Base-by-base conservation (phyloP, 1,284 basidiomycete genomes). In the Amylostereum chailletii region DNA sequence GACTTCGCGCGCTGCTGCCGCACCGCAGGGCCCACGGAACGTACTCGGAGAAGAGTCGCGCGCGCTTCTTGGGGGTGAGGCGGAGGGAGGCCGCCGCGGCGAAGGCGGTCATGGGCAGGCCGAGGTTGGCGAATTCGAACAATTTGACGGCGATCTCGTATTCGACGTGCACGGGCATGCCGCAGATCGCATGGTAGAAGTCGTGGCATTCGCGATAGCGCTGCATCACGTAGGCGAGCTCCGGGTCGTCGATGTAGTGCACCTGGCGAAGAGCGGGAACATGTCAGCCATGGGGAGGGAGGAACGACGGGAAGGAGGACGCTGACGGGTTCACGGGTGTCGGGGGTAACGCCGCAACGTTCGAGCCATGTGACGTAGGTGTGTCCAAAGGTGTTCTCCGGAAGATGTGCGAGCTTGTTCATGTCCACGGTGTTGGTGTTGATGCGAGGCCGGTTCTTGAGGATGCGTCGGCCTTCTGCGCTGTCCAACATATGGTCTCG, bases 151-250 rank as follows among this genome's bases (percentile, higher is more conserved):
- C 89, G n/a, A 98, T 79, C 67, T 99, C 96, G 49, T 89, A 92
- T 48, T 90, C 82, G 58, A 95, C 86, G 52, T 86, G 87, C 47
- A 97, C 92, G 0, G 93, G 94, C 30, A 97, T 78, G 52, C 82
- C 82, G 65, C 85, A 83, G 49, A 98, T 78, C 53, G 90, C 86
- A 62, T 98, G 95, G 65, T 96, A 96, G 60, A 96, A 86, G 69
- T 98, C 92, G 68, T 98, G 95, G 57, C 90, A 95, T 70, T 99
- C 94, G 37, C 96, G 87, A 65, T 99, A 99, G 41, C 96, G 86
- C 59, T 96, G 92, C 86, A 99, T 94, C 50, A 98, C 91, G 65
- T 97, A 96, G 31, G 94, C 94, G 8, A 95, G 77, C 59, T 94
- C 91, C 1, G 92, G 90, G 57, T 95, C 92, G 60, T 90, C 80